Evolutionary conservation across 2,329 filamentous ascomycete genomes (phyloP).

Genomic region (Aspergillus aculeatinus): DNA sequence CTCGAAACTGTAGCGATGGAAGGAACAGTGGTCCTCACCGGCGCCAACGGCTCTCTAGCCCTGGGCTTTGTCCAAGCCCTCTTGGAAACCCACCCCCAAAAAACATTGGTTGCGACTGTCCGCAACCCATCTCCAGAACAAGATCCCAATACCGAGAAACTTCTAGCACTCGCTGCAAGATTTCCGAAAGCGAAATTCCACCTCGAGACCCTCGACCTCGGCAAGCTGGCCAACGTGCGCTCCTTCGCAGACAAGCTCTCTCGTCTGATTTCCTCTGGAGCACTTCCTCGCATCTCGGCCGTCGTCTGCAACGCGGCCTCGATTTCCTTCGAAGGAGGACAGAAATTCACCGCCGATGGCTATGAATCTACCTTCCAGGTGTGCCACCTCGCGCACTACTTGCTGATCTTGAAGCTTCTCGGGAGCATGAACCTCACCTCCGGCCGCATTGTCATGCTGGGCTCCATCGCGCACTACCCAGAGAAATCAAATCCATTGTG

Average conservation of each 20-base stretch:
- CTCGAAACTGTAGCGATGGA: slow-evolving; percentile 10
- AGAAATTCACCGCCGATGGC: slow-evolving; percentile 37
- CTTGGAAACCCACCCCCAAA: slow-evolving; percentile 22
- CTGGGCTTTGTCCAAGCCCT: slow-evolving; percentile 29
- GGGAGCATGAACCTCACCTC: slow-evolving; percentile 19
- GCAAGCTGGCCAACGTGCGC: slow-evolving; percentile 34
- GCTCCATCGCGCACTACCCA: slow-evolving; percentile 39
- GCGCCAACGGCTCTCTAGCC: slow-evolving; percentile 35
- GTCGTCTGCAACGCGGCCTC: slow-evolving; percentile 46
- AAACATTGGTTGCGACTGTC: slow-evolving; percentile 30
- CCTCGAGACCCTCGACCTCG: slow-evolving; percentile 40
- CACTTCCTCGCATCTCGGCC: slow-evolving; percentile 33
- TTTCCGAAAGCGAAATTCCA: slow-evolving; percentile 26
- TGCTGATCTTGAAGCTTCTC: slow-evolving; percentile 40
- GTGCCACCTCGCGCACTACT: slow-evolving; percentile 40
- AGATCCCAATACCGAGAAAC: slow-evolving; percentile 29
- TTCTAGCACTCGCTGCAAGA: slow-evolving; percentile 20
- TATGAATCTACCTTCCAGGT: slow-evolving; percentile 45
- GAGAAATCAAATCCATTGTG: slow-evolving; percentile 41
- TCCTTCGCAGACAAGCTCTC: slow-evolving; percentile 32
- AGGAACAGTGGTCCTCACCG: slow-evolving; percentile 30
- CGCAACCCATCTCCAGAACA: slow-evolving; percentile 26
- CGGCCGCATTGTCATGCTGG: slow-evolving; percentile 32
- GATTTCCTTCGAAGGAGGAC: slow-evolving; percentile 36
- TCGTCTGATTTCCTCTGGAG: slow-evolving; percentile 27